A percentile compares a stretch with the other conserved stretches of the same genome.
Evolutionary conservation across 768 basidiomycete genomes (phyloP).

Genomic region (Leccinum fibrillosum): DNA sequence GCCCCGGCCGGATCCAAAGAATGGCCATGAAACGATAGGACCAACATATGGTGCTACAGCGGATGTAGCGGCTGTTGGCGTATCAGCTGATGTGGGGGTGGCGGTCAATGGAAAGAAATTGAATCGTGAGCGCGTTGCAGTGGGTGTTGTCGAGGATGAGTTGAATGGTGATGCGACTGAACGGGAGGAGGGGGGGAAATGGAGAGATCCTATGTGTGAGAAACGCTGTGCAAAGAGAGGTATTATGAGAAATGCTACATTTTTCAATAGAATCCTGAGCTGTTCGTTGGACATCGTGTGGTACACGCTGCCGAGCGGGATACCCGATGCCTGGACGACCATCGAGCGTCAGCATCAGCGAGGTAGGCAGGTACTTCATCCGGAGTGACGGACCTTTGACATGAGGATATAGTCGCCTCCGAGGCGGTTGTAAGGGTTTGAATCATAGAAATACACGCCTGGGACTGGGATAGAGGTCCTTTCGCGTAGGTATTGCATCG

Average conservation of each 20-base stretch:
- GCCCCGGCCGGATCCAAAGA: conserved; percentile 82
- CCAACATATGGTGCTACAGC: conserved; percentile 34
- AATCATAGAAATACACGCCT: conserved; percentile 70
- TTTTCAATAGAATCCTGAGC: conserved; percentile 62
- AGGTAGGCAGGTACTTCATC: conserved; percentile 1
- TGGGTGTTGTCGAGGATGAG: conserved; percentile 26
- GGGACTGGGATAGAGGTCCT: conserved; percentile 74
- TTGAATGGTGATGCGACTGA: conserved; percentile 18
- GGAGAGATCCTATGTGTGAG: conserved; percentile 70
- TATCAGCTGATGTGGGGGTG: conserved; percentile 6
- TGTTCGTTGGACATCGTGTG: conserved; percentile 65
- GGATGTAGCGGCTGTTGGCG: neutral
- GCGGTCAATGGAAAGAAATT: conserved; percentile 19
- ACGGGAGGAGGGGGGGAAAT: conserved; percentile 33
- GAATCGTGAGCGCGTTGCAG: conserved; percentile 19
- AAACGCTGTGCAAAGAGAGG: conserved; percentile 79
- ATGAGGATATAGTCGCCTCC: conserved; percentile 86
- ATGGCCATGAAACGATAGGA: conserved; percentile 87
- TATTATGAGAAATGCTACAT: conserved; percentile 64
- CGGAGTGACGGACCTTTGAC: conserved; percentile 60
- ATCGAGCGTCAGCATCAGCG: conserved; percentile 2
- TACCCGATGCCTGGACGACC: conserved; percentile 58
- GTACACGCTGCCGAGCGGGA: conserved; percentile 68
- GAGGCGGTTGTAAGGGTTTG: conserved; percentile 80
- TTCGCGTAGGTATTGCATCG: conserved; percentile 74